A percentile compares a stretch with the other conserved stretches of the same genome.
These are phyloP conservation scores for Zoysia matrella DNA, from an alignment of 202 grass and related monocot genomes.

Conservation along the genomic window DNA sequence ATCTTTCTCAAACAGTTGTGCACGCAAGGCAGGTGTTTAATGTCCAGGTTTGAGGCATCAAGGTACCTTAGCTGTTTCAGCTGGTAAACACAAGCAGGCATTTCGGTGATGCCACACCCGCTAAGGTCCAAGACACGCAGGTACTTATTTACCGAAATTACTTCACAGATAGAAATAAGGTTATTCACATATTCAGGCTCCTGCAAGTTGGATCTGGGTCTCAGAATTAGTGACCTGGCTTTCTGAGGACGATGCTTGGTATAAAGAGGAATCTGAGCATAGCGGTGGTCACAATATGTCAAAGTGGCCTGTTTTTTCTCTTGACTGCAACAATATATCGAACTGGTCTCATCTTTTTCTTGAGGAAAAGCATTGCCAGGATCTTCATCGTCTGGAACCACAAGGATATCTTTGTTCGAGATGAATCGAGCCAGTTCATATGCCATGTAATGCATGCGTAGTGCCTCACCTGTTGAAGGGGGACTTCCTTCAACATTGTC, in stretches of 20 bases:
- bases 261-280: not conserved
- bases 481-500: not conserved
- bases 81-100: not conserved
- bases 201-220: not conserved
- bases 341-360: not conserved
- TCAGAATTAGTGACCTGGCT: not conserved
- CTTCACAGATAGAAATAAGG: not conserved
- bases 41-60: not conserved
- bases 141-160: not conserved
- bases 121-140: slow-evolving; percentile 7
- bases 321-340: not conserved
- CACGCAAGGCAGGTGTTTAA: not conserved
- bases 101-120: not conserved
- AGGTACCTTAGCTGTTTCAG: slow-evolving; percentile 8
- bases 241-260: not conserved
- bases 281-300: not conserved
- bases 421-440: not conserved
- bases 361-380: not conserved
- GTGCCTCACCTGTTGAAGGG: not conserved
- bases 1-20: not conserved
- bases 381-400: not conserved
- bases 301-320: not conserved
- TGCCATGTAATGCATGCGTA: not conserved
- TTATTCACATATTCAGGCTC: not conserved
- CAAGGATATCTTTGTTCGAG: slow-evolving; percentile 17